Evolutionary conservation across 2,329 filamentous ascomycete species (phyloP).

Genomic region (Phoma sp.): DNA sequence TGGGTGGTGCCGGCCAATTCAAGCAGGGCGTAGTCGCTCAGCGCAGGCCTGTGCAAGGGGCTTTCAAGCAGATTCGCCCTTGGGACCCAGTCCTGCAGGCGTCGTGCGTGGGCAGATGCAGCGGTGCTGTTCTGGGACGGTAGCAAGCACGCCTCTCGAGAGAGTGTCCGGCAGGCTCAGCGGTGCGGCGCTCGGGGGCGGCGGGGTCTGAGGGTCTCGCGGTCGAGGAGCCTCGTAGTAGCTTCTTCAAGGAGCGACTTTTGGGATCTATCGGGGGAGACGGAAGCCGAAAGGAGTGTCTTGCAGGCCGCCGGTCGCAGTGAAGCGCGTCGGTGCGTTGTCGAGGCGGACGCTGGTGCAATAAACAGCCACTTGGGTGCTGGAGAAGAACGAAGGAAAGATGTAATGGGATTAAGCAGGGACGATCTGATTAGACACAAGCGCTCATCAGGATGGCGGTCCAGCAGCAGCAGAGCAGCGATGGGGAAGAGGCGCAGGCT

Average conservation of each 20-base stretch:
- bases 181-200: conserved; percentile 3
- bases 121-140: neutral
- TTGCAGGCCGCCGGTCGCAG: conserved; percentile 23
- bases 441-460: conserved; percentile 33
- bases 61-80: conserved; percentile 7
- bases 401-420: conserved; percentile 36
- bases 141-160: conserved; percentile 20
- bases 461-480: conserved; percentile 23
- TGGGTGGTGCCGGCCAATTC: conserved; percentile 49
- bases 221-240: neutral
- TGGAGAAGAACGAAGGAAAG: conserved; percentile 49
- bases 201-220: conserved; percentile 12
- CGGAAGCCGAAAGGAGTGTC: conserved; percentile 37
- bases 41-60: conserved; percentile 28
- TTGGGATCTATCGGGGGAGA: conserved; percentile 1
- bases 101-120: conserved; percentile 1
- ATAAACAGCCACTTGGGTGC: conserved; percentile 46
- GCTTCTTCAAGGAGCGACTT: no score
- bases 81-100: conserved; percentile 12
- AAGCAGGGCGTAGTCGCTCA: no score
- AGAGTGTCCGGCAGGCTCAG: neutral
- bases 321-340: conserved; percentile 17
- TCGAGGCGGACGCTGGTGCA: conserved; percentile 30
- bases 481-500: conserved; percentile 19
- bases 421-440: conserved; percentile 33